Evolutionary conservation across 1,284 basidiomycete species (phyloP).

Genomic region (Trametes hirsuta): DNA sequence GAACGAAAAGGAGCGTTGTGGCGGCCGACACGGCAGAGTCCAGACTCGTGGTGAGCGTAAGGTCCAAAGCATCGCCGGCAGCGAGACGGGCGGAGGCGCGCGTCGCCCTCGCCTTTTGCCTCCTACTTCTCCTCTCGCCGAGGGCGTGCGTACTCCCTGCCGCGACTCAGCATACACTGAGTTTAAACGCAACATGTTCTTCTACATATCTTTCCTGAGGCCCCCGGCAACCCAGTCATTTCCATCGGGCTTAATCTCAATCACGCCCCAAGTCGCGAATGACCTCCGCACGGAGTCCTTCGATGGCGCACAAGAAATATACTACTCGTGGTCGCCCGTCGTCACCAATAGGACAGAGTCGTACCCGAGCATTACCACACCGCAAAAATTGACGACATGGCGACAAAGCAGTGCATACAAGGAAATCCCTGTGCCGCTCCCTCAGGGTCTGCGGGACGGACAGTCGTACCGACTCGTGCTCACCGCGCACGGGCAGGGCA

Average conservation of each 20-base stretch:
- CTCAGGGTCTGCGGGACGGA: constrained; percentile 52
- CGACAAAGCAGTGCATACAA: constrained; percentile 70
- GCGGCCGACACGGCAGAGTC: constrained; percentile 19
- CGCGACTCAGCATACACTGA: not conserved
- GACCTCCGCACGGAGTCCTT: constrained; percentile 76
- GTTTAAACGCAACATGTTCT: constrained; percentile 57
- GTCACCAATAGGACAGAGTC: constrained; percentile 5
- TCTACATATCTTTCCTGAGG: constrained; percentile 77
- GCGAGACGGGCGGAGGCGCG: constrained; percentile 9
- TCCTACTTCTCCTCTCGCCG: constrained; percentile 10
- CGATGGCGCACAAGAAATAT: constrained; percentile 50
- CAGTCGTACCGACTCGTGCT: constrained; percentile 70
- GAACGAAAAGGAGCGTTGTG: constrained; percentile 29
- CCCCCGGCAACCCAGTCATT: constrained; percentile 61
- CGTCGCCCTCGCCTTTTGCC: constrained; percentile 7
- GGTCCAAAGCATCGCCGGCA: constrained; percentile 31
- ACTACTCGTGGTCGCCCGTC: constrained; percentile 38
- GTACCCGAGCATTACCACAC: constrained; percentile 39
- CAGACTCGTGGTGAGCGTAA: constrained; percentile 27
- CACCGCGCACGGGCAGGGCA: constrained; percentile 37
- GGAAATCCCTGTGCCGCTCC: constrained; percentile 66
- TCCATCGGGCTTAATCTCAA: constrained; percentile 45
- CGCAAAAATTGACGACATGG: constrained; percentile 74
- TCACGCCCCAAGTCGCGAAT: constrained; percentile 79
- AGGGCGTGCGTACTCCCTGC: constrained; percentile 12